Evolutionary conservation across 2,329 filamentous ascomycete species (phyloP).

Genomic region (Mycosphaerelloides madeirae): DNA sequence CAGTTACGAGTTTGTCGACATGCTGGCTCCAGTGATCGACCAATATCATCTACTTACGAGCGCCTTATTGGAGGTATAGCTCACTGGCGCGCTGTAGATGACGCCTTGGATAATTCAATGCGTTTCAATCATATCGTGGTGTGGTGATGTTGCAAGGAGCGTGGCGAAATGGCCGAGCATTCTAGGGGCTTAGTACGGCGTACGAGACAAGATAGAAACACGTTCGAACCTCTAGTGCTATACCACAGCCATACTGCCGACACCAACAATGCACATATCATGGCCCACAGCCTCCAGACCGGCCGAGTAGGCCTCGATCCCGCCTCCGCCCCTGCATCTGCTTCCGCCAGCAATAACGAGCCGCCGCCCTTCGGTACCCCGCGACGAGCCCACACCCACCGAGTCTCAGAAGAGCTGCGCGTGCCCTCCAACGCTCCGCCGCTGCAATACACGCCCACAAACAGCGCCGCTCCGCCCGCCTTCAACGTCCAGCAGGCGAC

Average conservation of each 20-base stretch:
- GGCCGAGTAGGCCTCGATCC: constrained; percentile 22
- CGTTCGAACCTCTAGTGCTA: too few relatives aligned
- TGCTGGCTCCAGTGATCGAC: too few relatives aligned
- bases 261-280: background rate
- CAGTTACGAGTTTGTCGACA: too few relatives aligned
- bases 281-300: constrained; percentile 17
- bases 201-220: too few relatives aligned
- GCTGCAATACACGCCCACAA: constrained; percentile 35
- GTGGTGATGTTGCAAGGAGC: too few relatives aligned
- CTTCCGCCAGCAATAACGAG: constrained; percentile 34
- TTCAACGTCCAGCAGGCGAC: constrained; percentile 56
- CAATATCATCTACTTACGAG: too few relatives aligned
- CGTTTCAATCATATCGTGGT: too few relatives aligned
- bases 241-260: background rate
- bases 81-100: too few relatives aligned
- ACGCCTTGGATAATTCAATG: too few relatives aligned
- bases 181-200: too few relatives aligned
- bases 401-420: constrained; percentile 54
- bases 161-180: too few relatives aligned
- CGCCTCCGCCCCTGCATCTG: constrained; percentile 13
- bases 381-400: constrained; percentile 45
- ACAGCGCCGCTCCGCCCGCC: constrained; percentile 46
- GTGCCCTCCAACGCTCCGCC: constrained; percentile 36
- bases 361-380: constrained; percentile 48
- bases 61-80: too few relatives aligned